Evolutionary conservation across 1,284 basidiomycete genomes (phyloP).

Genomic region (Pterula multifida): DNA sequence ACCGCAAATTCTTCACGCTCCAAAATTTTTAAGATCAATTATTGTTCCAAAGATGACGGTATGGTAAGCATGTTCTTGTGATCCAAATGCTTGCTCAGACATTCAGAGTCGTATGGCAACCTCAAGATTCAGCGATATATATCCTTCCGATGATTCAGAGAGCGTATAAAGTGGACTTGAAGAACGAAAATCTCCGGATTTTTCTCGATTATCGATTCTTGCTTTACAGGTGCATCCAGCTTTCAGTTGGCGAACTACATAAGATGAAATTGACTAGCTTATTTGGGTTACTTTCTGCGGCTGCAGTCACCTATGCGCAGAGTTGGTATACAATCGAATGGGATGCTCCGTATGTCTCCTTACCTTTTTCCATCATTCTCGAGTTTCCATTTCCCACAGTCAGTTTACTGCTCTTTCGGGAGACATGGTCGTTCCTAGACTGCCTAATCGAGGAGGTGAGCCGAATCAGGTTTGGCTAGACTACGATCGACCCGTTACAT

Average conservation of each 20-base stretch:
- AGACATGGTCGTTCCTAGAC: neutral
- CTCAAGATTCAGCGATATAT: neutral
- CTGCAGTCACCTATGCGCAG: neutral
- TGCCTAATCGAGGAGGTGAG: neutral
- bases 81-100: too few species aligned
- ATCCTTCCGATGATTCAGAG: neutral
- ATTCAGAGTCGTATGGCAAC: too few species aligned
- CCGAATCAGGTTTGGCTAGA: neutral
- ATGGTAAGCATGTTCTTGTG: too few species aligned
- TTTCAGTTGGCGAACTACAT: neutral
- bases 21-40: too few species aligned
- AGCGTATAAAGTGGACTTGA: neutral
- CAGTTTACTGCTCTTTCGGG: conserved; percentile 1
- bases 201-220: neutral
- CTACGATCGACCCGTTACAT: neutral
- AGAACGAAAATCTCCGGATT: neutral
- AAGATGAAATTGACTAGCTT: neutral
- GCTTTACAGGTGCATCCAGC: neutral
- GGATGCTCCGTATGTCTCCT: neutral
- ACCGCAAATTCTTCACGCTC: too few species aligned
- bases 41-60: too few species aligned
- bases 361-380: too few species aligned
- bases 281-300: neutral
- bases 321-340: conserved; percentile 1
- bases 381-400: neutral